phyloP scores from a whole-genome alignment of 768 basidiomycete genomes.

The Mycena leptocephala region DNA sequence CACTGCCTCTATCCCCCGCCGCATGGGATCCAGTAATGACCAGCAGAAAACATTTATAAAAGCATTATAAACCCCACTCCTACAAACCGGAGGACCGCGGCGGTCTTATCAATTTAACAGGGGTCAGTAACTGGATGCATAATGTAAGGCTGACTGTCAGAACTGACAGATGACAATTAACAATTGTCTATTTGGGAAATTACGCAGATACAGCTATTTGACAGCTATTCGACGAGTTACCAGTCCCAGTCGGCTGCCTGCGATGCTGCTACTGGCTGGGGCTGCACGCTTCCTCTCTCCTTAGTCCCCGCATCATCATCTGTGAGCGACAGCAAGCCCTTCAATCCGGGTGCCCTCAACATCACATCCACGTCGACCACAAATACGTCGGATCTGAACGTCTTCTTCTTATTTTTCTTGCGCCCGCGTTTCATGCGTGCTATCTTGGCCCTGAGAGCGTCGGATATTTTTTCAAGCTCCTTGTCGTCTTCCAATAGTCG shows the following conservation, averaged over 20 bases:
- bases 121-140: constrained; percentile 17
- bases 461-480: constrained; percentile 1
- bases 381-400: constrained; percentile 4
- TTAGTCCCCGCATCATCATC: neutral
- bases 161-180: neutral
- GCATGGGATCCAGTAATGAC: too few relatives aligned
- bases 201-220: neutral
- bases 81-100: too few relatives aligned
- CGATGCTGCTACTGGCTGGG: neutral
- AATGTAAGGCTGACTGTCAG: constrained; percentile 19
- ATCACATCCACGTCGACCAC: constrained; percentile 6
- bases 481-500: neutral
- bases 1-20: too few relatives aligned
- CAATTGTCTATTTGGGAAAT: constrained; percentile 13
- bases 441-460: constrained; percentile 4
- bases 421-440: neutral
- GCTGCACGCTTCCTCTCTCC: neutral
- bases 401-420: constrained; percentile 9
- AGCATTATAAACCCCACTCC: too few relatives aligned
- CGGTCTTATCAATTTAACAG: constrained; percentile 1
- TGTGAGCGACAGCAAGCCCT: neutral
- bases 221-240: too few relatives aligned
- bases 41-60: too few relatives aligned
- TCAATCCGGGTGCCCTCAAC: neutral
- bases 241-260: too few relatives aligned